Conservation (phyloP, 306 rosid species). For the Citrullus amarus region DNA sequence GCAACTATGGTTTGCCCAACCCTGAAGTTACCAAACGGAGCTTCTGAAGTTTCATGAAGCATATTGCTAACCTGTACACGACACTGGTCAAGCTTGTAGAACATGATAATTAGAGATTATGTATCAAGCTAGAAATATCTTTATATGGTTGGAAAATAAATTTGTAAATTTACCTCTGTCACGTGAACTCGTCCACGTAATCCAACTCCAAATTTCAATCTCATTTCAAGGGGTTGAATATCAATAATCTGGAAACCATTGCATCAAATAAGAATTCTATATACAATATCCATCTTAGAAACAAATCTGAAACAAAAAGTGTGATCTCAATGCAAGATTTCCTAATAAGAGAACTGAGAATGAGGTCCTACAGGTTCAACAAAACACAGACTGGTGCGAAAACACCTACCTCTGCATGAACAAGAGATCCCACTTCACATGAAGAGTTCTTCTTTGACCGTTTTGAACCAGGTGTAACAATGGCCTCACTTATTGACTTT, state of each 20-base stretch:
- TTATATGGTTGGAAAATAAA: not conserved
- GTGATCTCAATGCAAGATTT: not conserved
- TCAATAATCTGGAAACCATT: constrained; percentile 57
- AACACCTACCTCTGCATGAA: constrained; percentile 76
- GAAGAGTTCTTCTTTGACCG: constrained; percentile 58
- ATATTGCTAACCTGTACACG: constrained; percentile 48
- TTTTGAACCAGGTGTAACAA: constrained; percentile 54
- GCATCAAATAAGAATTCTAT: constrained; percentile 10
- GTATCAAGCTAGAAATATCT: constrained; percentile 5
- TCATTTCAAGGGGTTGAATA: constrained; percentile 61
- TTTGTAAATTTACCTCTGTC: constrained; percentile 48
- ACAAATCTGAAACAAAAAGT: not conserved
- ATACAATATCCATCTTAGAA: not conserved
- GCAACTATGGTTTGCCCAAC: constrained; percentile 75
- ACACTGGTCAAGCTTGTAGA: not conserved
- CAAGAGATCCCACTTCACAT: constrained; percentile 67
- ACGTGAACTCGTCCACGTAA: constrained; percentile 70
- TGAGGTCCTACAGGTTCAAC: not conserved
- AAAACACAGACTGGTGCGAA: not conserved
- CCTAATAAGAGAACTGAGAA: not conserved
- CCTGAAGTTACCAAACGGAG: constrained; percentile 52
- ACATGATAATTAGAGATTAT: not conserved
- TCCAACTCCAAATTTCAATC: constrained; percentile 73
- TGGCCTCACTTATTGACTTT: constrained; percentile 25
- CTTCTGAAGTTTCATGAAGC: constrained; percentile 31